phyloP scores from a whole-genome alignment of 495 filamentous ascomycete genomes.

The Entonaema liquescens region DNA sequence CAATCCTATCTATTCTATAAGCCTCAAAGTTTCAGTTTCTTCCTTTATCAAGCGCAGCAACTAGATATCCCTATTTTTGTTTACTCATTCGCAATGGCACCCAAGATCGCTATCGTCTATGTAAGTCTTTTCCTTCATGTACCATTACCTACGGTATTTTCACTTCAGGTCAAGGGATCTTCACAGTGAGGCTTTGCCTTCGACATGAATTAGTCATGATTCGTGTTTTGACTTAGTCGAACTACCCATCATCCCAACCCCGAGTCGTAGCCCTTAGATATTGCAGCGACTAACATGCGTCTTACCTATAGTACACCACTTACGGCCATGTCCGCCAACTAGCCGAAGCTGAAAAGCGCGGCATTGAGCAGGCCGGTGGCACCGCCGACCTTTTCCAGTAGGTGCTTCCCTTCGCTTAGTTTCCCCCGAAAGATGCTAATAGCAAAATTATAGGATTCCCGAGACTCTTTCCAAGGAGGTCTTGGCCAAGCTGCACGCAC shows the following conservation, averaged over 20 bases:
- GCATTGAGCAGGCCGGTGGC: constrained; percentile 89
- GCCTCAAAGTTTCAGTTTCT: not conserved
- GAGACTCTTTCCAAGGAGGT: constrained; percentile 90
- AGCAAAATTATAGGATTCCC: constrained; percentile 62
- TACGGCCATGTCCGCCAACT: constrained; percentile 90
- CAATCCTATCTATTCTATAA: not conserved
- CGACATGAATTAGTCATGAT: constrained; percentile 1
- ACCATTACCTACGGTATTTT: not conserved
- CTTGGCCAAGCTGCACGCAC: constrained; percentile 84
- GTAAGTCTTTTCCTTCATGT: constrained; percentile 60
- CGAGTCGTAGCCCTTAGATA: not conserved
- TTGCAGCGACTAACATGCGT: constrained; percentile 26
- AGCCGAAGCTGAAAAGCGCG: constrained; percentile 86
- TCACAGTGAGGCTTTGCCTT: no score
- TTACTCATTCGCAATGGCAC: constrained; percentile 75
- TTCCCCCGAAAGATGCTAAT: constrained; percentile 6
- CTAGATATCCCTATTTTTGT: constrained; percentile 28
- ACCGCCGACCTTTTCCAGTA: constrained; percentile 82
- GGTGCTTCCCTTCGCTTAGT: constrained; percentile 37
- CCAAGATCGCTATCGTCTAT: constrained; percentile 90
- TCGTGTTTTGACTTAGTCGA: not conserved
- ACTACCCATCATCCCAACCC: not conserved
- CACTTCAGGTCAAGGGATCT: no score
- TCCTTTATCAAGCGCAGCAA: constrained; percentile 3
- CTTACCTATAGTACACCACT: constrained; percentile 79